These are phyloP conservation scores for Tothia fuscella DNA, from an alignment of 2,329 filamentous ascomycete species.

Conservation along the genomic window DNA sequence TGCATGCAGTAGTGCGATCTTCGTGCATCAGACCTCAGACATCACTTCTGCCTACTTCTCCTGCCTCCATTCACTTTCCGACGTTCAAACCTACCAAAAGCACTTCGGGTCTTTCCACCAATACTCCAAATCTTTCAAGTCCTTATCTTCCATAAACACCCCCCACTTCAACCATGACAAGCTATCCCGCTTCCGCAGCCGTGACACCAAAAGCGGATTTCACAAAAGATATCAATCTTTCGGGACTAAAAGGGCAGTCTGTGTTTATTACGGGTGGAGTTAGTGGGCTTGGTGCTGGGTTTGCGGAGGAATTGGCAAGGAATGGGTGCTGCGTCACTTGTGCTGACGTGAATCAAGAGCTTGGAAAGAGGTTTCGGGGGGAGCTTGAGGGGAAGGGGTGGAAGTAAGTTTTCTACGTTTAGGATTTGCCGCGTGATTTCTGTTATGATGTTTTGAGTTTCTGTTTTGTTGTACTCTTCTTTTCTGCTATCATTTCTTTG, in stretches of 20 bases:
- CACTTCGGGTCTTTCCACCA: too few species aligned
- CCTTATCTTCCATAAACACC: too few species aligned
- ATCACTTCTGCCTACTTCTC: too few species aligned
- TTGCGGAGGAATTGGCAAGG: conserved; percentile 15
- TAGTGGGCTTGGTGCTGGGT: conserved; percentile 16
- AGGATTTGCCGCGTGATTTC: neutral
- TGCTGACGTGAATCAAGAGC: conserved; percentile 16
- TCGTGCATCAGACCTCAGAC: too few species aligned
- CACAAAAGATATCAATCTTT: conserved; percentile 12
- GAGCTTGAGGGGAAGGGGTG: neutral
- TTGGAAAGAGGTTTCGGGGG: neutral
- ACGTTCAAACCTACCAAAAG: too few species aligned
- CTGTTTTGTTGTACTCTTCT: too few species aligned
- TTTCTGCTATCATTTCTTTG: too few species aligned
- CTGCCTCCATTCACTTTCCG: too few species aligned
- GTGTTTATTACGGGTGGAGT: conserved; percentile 21
- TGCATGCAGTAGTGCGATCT: too few species aligned
- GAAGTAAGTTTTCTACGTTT: neutral
- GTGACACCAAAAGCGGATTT: conserved; percentile 13
- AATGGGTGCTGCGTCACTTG: conserved; percentile 20
- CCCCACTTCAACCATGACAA: too few species aligned
- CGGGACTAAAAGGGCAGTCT: conserved; percentile 15
- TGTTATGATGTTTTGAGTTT: neutral
- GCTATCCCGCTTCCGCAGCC: too few species aligned
- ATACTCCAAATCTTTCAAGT: too few species aligned